Evolutionary conservation across 1,284 basidiomycete species (phyloP).

Genomic region (Marasmius sp.): DNA sequence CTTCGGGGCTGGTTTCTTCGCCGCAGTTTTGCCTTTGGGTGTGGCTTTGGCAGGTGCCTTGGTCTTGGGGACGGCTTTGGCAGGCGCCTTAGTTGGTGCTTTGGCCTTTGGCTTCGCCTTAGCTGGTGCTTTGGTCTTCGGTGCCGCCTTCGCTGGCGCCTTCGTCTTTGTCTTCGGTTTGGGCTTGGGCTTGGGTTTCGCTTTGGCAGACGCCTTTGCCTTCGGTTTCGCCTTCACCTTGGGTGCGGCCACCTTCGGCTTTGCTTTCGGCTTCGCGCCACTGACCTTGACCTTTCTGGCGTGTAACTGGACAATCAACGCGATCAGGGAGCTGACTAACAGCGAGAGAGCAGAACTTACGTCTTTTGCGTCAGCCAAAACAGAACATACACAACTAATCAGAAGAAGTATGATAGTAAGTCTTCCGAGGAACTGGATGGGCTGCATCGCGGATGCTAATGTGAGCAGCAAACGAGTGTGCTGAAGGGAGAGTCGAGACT

Average conservation of each 20-base stretch:
- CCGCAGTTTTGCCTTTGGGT: not conserved
- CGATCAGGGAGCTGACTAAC: not conserved
- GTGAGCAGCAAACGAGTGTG: not conserved
- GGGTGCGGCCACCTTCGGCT: not conserved
- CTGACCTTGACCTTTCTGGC: not conserved
- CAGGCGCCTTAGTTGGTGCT: not conserved
- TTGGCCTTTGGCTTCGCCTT: not conserved
- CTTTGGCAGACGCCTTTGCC: not conserved
- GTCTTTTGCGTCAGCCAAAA: not conserved
- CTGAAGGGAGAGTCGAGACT: not conserved
- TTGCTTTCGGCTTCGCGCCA: not conserved
- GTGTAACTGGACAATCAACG: not conserved
- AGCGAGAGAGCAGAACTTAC: not conserved
- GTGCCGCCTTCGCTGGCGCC: not conserved
- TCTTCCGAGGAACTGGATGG: not conserved
- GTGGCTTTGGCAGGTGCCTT: not conserved
- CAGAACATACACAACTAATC: not conserved
- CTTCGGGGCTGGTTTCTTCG: not conserved
- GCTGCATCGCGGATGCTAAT: not conserved
- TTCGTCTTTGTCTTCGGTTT: not conserved
- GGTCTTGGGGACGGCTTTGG: not conserved
- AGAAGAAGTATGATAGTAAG: not conserved
- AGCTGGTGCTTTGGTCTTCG: not conserved
- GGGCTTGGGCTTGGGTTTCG: not conserved
- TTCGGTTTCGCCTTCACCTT: not conserved